phyloP scores from a whole-genome alignment of 345 rosid genomes.

The Draba incana region DNA sequence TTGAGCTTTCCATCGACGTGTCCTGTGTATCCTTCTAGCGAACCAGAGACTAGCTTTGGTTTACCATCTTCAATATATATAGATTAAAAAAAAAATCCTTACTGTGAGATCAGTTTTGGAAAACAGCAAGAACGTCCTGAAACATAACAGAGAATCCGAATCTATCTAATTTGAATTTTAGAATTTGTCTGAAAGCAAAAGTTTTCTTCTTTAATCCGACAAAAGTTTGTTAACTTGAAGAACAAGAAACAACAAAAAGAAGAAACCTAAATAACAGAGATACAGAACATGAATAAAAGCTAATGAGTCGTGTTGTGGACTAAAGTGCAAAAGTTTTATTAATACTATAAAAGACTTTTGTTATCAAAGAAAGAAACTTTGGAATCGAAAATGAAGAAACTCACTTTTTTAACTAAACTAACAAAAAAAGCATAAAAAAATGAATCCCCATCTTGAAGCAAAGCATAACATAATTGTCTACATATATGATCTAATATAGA shows the following conservation, averaged over 20 bases:
- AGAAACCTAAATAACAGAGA: slow-evolving; percentile 29
- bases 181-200: slow-evolving; percentile 24
- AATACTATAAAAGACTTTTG: slow-evolving; percentile 8
- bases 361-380: slow-evolving; percentile 7
- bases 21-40: slow-evolving; percentile 82
- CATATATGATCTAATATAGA: slow-evolving; percentile 12
- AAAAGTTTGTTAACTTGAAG: slow-evolving; percentile 37
- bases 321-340: slow-evolving; percentile 35
- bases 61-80: slow-evolving; percentile 70
- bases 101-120: slow-evolving; percentile 1
- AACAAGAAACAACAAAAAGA: slow-evolving; percentile 26
- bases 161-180: slow-evolving; percentile 7
- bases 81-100: slow-evolving; percentile 5
- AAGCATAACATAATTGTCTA: slow-evolving; percentile 22
- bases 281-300: slow-evolving; percentile 29
- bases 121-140: not conserved
- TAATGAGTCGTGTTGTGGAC: slow-evolving; percentile 34
- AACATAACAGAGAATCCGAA: slow-evolving; percentile 10
- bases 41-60: slow-evolving; percentile 86
- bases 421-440: slow-evolving; percentile 29
- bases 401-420: slow-evolving; percentile 34
- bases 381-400: slow-evolving; percentile 50
- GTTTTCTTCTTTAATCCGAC: not conserved
- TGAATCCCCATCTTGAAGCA: slow-evolving; percentile 48
- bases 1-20: slow-evolving; percentile 84